Base-by-base conservation (phyloP, 2,329 filamentous ascomycete genomes). In the Beauveria varroae region DNA sequence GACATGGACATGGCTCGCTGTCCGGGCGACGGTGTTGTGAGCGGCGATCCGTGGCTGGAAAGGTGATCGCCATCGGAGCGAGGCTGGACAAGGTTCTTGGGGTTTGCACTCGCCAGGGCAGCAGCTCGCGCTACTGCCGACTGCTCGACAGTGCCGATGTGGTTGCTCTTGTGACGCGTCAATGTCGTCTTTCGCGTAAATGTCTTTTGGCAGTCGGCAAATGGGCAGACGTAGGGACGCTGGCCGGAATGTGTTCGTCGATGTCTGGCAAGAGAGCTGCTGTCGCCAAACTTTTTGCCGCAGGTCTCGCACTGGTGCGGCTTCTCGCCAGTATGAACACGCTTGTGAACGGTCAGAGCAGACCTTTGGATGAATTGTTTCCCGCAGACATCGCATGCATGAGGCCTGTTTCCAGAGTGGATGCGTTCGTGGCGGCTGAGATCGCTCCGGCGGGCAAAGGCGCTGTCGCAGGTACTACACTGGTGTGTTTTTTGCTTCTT, bases 311-410 rank as follows among this genome's bases (percentile, higher is more conserved):
- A 99, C 86, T 95, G 93, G 70, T 99, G 95, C 56, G 95, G 95
- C 77, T 99, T 99, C 78, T 98, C 95, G 66, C 95, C 95, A 2
- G 95, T 98, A 75, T 99, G 95, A 22, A 97, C 93, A 68, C 95
- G 89, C 71, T 90, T 88, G 74, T 98, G 95, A 8, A 99, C 95
- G 0, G 95, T 99, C 73, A 99, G 78, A 24, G 95, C 95, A 30
- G 93, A 97, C 61, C 95, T 85, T 75, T 99, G 95, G 68, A 99
- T 99, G 73, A 99, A 99, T 71, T 93, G 90, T 76, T 98, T 99
- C 66, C 90, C 90, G 73, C 95, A 99, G 58, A 86, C 91, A 69
- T 97, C 93, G 76, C 95, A 99, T 55, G 93, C 88, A 72, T 99
- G 95, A 54, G 95, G 95, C 63, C 93, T 83, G 62, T 93, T 83